Conservation (phyloP, 2,329 filamentous ascomycete species). For the Aureobasidium sp. region DNA sequence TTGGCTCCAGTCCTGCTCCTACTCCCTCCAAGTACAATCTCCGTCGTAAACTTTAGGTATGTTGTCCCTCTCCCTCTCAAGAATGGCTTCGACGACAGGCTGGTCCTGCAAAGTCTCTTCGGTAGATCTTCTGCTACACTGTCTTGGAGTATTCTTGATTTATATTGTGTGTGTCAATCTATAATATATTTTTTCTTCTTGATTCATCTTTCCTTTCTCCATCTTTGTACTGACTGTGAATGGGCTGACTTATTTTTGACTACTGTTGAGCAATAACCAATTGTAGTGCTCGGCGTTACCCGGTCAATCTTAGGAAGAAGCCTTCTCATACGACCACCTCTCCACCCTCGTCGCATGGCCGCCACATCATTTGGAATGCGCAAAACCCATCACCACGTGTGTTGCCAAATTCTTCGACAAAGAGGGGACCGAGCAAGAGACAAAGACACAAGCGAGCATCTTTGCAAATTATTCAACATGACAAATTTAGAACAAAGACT, state of each 20-base stretch:
- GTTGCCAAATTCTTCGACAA: not conserved
- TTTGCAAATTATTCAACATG: not conserved
- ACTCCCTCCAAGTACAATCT: not conserved
- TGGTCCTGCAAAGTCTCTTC: not conserved
- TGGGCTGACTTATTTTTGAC: not conserved
- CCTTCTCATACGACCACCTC: not conserved
- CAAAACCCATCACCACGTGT: not conserved
- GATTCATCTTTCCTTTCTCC: not conserved
- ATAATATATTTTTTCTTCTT: not conserved
- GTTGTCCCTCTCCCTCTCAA: not conserved
- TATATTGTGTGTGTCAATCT: not conserved
- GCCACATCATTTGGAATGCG: conserved; percentile 3
- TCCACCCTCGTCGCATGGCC: not conserved
- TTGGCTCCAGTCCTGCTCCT: not conserved
- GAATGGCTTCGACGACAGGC: not conserved
- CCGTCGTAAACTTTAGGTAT: not conserved
- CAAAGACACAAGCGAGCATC: conserved; percentile 3
- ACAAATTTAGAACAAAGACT: conserved; percentile 6
- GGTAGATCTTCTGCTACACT: not conserved
- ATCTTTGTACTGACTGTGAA: not conserved
- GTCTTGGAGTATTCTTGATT: not conserved
- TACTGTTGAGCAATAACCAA: not conserved
- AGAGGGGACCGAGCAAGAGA: not conserved
- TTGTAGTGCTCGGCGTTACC: not conserved
- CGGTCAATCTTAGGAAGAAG: not conserved